These are phyloP conservation scores for Domatiomyces globalis DNA, from an alignment of 2,329 filamentous ascomycete species.

Conservation along the genomic window DNA sequence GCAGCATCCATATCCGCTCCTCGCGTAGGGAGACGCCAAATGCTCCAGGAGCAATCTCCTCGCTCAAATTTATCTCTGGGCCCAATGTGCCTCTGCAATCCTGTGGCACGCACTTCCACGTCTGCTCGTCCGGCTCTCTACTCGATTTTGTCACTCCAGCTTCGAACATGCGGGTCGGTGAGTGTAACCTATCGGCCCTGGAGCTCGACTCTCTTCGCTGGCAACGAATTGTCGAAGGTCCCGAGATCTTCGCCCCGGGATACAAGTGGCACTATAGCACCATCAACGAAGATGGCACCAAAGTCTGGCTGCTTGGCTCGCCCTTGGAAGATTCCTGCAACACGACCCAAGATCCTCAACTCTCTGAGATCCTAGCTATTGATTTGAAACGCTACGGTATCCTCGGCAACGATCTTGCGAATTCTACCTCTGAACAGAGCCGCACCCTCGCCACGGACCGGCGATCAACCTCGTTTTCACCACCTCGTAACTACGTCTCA, in stretches of 20 bases:
- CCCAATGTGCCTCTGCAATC: conserved; percentile 76
- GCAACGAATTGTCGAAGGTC: conserved; percentile 88
- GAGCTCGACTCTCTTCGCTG: conserved; percentile 78
- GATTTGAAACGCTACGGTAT: conserved; percentile 86
- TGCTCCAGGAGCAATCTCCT: conserved; percentile 78
- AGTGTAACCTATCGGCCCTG: conserved; percentile 80
- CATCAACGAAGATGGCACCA: conserved; percentile 86
- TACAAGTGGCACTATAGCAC: conserved; percentile 98
- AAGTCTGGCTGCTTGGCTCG: conserved; percentile 92
- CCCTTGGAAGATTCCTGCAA: conserved; percentile 61
- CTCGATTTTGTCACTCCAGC: conserved; percentile 91
- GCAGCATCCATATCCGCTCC: conserved; percentile 44
- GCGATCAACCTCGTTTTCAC: conserved; percentile 24
- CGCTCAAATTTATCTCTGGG: conserved; percentile 77
- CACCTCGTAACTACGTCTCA: conserved; percentile 23
- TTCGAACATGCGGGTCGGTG: conserved; percentile 67
- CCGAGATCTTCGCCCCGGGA: conserved; percentile 80
- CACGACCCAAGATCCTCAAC: conserved; percentile 69
- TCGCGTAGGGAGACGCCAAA: conserved; percentile 37
- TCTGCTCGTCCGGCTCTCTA: conserved; percentile 81
- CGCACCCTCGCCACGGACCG: conserved; percentile 39
- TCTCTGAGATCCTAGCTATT: conserved; percentile 88
- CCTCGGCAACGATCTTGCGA: conserved; percentile 60
- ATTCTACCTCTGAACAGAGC: conserved; percentile 35
- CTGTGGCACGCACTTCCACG: conserved; percentile 86